Evolutionary conservation across 1,139 yeast species (phyloP), one percentile per base, ranked within the genome.

Genomic region (Pichia sp.): DNA sequence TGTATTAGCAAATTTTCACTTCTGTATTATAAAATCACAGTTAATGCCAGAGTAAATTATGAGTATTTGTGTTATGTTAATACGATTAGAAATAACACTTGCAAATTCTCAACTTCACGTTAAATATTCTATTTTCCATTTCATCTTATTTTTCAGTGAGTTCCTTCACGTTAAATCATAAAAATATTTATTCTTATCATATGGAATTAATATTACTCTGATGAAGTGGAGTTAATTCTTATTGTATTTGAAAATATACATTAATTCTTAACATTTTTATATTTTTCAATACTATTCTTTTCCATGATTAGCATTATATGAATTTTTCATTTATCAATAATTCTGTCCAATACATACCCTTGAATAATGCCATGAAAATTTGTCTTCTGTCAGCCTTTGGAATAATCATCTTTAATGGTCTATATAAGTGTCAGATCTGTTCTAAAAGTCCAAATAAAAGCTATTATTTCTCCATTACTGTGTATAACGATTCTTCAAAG

Each of bases 331-430:
- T 18, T 18, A 20, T 12, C 4, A 20, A 22, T 22, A 12, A 35
- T 36, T 7, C 15, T 23, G 18, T 23, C 7, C 22, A 41, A 47
- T 64, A 85, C 92, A 73, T 83, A 85, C 95, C 94, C 79, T 88
- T 92, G 87, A 89, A 90, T 79, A 92, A 94, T 86, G 90, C 85
- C 77, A 85, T 87, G 94, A 88, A 96, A 76, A 92, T 92, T 92
- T 87, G 88, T 82, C 87, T 88, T 85, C 98, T 90, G 77, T 92
- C 97, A 79, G 87, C 95, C 81, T 87, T 90, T 79, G 98, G 97
- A 83, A 92, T 92, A 81, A 92, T 85, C 98, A 92, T 92, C 72
- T 70, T 86, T 77, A 35, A 44, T 59, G 44, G 44, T 36, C 39
- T 36, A 36, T 23, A 23, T 36, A 7, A 20, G 39, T 36, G 39